Base-by-base conservation (phyloP, 495 filamentous ascomycete genomes). In the Penicillium soppii region DNA sequence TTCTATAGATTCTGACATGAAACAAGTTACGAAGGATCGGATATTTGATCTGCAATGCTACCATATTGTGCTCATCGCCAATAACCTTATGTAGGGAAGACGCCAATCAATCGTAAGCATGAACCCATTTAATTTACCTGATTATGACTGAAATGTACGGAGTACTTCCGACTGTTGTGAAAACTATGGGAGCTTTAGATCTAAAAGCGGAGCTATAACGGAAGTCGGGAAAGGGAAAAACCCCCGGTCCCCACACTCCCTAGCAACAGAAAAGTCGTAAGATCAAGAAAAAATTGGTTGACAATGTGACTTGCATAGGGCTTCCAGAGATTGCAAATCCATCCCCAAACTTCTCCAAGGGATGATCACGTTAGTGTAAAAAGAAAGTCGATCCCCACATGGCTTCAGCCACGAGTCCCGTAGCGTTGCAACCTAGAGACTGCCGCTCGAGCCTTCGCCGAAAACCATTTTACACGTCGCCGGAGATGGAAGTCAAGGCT, bases 371-470 rank as follows among this genome's bases (percentile, higher is more conserved):
- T 50, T 27, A 19, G 43, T 37, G 5, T 8, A 38, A 13, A n/a
- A 19, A 36, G 3, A 32, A 10, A 8, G 33, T 15, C 37, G 56
- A 59, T 59, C 57, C 48, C 57, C 57, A 59, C 53, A 59, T 56
- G 57, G 53, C 23, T 13, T 20, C 16, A 41, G 52, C 57, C 57
- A 56, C 53, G 45, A 53, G 54, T n/a, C 3, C n/a, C 39, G 41
- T 51, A 36, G 45, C 37, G 47, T 32, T 52, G 38, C 32, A 55
- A 52, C 36, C 52, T 25, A 27, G 41, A 46, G 13, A 19, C 26
- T 27, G 17, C 20, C 41, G 46, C 41, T 47, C 42, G 21, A 54
- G 42, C 56, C 46, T 26, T 42, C 23, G 19, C n/a, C 23, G 21
- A 8, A 35, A 15, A 15, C n/a, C 7, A 32, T 27, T 41, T 40